Evolutionary conservation across 202 grass and related monocot genomes (phyloP).

Genomic region (Dendrocalamus latiflorus): DNA sequence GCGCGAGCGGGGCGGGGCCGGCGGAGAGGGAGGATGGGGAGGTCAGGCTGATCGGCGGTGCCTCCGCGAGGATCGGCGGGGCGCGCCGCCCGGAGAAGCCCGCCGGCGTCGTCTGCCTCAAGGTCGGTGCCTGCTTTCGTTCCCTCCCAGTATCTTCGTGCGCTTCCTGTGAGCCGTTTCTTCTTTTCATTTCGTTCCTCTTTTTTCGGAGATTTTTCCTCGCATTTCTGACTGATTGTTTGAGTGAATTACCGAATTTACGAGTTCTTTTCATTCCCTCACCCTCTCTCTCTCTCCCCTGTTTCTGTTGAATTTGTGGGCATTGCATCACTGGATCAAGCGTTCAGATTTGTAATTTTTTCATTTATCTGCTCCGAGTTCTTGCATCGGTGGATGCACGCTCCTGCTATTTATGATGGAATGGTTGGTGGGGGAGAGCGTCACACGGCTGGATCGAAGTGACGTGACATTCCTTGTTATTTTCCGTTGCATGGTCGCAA

Average conservation of each 20-base stretch:
- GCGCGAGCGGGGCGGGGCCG: not conserved
- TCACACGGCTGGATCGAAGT: slow-evolving; percentile 46
- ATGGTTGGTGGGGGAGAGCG: slow-evolving; percentile 42
- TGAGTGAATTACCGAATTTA: not conserved
- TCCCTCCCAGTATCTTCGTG: not conserved
- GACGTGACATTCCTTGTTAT: slow-evolving; percentile 34
- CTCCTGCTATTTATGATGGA: slow-evolving; percentile 7
- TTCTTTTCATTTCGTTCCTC: not conserved
- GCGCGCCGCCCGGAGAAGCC: slow-evolving; percentile 38
- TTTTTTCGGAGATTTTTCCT: too few relatives aligned
- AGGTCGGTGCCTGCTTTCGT: slow-evolving; percentile 28
- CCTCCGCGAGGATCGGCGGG: slow-evolving; percentile 24
- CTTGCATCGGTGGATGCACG: not conserved
- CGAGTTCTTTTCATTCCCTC: not conserved
- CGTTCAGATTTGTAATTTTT: not conserved
- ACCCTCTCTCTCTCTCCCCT: not conserved
- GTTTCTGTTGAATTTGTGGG: not conserved
- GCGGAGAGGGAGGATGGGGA: not conserved
- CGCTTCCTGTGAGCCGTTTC: slow-evolving; percentile 14
- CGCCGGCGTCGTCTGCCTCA: slow-evolving; percentile 51
- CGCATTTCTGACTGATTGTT: too few relatives aligned
- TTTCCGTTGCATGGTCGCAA: slow-evolving; percentile 7
- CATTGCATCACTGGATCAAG: slow-evolving; percentile 31
- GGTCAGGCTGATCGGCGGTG: slow-evolving; percentile 46
- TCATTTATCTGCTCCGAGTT: not conserved